Base-by-base conservation (phyloP, 2,329 filamentous ascomycete genomes). In the Didymella pomorum region DNA sequence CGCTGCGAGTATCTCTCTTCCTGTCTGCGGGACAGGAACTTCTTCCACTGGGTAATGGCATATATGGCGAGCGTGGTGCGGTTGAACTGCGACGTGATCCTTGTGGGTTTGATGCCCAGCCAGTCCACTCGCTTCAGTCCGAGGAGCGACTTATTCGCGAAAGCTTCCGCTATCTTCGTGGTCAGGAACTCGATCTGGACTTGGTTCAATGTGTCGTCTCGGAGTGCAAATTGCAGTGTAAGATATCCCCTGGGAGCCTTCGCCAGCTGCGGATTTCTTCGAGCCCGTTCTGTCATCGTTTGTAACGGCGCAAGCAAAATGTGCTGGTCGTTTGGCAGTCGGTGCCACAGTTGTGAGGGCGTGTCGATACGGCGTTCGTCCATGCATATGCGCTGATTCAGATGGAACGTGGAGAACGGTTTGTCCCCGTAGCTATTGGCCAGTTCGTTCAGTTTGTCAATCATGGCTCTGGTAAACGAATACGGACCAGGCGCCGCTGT, bases 381-480 rank as follows among this genome's bases (percentile, higher is more conserved):
- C 18, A 65, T 47, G 8, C 68, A 63, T 35, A 77, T 75, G 9
- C 56, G 61, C 23, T 70, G 61, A 11, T 66, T 70, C 3, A 77
- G 56, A 12, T 70, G 63, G 45, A 69, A 72, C 0, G 74, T 73
- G 1, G 69, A 72, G 52, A 77, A 72, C 0, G 69, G 67, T 4
- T 60, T 59, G n/a, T 70, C 65, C 3, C 43, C 43, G 33, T 67
- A 67, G 12, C 70, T 60, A 4, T 52, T 11, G 2, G 68, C 54
- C 3, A 76, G 63, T 18, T 69, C 52, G 4, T 66, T 70, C 18
- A 75, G 21, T 0, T 69, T 64, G 35, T 74, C 68, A 20, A 77
- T 76, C 23, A 77, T 58, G 2, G 69, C 73, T n/a, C 73, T 63
- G 1, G 74, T 77, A 42, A 76, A 77, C 0, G 72, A 75, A 14